A percentile compares a stretch with the other conserved stretches of the same genome.
phyloP scores from a whole-genome alignment of 164 flowering plant genomes.

The Berberis thunbergii region DNA sequence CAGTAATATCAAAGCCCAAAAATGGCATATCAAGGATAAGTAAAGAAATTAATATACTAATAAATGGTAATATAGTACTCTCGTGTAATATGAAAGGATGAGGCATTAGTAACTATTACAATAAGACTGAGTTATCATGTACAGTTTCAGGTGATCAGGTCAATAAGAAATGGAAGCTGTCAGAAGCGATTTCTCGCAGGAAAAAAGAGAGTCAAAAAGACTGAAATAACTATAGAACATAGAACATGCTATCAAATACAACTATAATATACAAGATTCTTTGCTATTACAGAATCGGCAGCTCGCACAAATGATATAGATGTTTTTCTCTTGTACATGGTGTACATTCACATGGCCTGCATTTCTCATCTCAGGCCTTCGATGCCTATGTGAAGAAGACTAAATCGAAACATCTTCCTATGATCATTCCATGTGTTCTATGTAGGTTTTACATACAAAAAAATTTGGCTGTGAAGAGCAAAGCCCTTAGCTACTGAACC shows the following conservation, averaged over 20 bases:
- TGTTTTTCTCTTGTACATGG: neutral
- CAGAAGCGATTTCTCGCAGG: neutral
- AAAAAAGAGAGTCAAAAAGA: neutral
- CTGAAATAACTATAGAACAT: neutral
- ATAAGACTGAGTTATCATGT: no score
- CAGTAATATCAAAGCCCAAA: no score
- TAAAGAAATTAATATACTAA: no score
- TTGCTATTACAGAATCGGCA: no score
- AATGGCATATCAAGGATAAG: no score
- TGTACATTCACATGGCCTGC: neutral
- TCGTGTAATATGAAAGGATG: no score
- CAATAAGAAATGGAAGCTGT: no score
- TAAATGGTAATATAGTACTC: no score
- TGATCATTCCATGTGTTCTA: neutral
- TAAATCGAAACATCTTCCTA: neutral
- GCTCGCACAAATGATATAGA: neutral
- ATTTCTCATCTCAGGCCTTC: neutral
- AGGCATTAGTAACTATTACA: no score
- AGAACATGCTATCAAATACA: neutral
- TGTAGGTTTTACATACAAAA: slow-evolving; percentile 3
- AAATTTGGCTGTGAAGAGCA: slow-evolving; percentile 1
- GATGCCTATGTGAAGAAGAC: neutral
- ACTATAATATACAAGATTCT: neutral
- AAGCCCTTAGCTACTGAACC: slow-evolving; percentile 2
- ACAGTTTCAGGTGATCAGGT: no score